A percentile compares a stretch with the other conserved stretches of the same genome.
Evolutionary conservation across 2,329 filamentous ascomycete genomes (phyloP).

Genomic region (Ophiostoma piceae): DNA sequence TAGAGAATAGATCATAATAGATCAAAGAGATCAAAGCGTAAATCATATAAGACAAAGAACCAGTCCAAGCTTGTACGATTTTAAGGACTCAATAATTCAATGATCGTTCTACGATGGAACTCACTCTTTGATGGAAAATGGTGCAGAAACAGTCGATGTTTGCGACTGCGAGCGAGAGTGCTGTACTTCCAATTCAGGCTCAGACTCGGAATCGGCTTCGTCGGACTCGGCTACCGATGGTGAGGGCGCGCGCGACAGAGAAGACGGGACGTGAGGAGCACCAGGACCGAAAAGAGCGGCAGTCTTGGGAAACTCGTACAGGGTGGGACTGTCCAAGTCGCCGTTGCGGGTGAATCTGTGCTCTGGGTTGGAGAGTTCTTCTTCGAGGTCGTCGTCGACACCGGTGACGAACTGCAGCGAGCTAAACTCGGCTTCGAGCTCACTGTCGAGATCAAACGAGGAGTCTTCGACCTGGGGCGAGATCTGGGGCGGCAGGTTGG

Average conservation of each 20-base stretch:
- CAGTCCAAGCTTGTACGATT: not conserved
- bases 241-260: conserved; percentile 22
- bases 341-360: conserved; percentile 51
- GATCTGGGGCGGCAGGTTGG: not conserved
- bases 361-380: conserved; percentile 42
- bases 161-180: not conserved
- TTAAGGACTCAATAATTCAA: not conserved
- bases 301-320: conserved; percentile 51
- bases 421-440: conserved; percentile 12
- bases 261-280: conserved; percentile 16
- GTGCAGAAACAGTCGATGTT: not conserved
- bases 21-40: not conserved
- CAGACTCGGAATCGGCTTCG: not conserved
- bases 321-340: conserved; percentile 55
- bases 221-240: conserved; percentile 1
- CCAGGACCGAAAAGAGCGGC: not conserved
- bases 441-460: conserved; percentile 14
- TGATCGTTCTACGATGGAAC: not conserved
- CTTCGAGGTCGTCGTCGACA: conserved; percentile 26
- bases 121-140: conserved; percentile 8
- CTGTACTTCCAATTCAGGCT: not conserved
- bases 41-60: not conserved
- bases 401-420: not conserved
- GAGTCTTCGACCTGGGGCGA: conserved; percentile 2
- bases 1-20: not conserved